These are phyloP conservation scores for Penicillium waksmanii DNA, from an alignment of 495 filamentous ascomycete species.

Conservation along the genomic window DNA sequence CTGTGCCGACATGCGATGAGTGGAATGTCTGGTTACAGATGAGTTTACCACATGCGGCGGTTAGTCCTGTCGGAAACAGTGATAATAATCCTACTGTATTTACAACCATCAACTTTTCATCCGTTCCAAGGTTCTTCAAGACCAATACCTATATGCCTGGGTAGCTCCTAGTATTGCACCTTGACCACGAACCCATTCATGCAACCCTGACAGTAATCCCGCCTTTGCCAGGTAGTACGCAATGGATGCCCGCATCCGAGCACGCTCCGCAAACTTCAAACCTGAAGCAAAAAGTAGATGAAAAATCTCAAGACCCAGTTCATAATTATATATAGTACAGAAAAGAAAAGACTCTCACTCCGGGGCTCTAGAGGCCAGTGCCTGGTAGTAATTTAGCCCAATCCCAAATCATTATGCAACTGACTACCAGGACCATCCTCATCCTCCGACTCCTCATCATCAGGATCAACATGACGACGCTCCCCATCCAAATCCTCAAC, in stretches of 20 bases:
- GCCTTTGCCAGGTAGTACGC: too few species aligned
- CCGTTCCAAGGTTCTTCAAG: too few species aligned
- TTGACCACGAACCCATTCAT: too few species aligned
- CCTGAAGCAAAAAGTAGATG: too few species aligned
- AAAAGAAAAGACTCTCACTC: neutral
- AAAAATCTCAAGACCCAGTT: too few species aligned
- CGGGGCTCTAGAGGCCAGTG: too few species aligned
- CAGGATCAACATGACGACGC: slow-evolving; percentile 40
- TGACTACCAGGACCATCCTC: slow-evolving; percentile 47
- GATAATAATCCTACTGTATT: neutral
- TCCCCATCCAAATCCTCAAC: slow-evolving; percentile 60
- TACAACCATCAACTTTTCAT: neutral
- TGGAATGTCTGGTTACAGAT: neutral
- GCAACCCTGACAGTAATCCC: too few species aligned
- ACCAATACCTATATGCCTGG: too few species aligned
- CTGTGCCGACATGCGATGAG: neutral
- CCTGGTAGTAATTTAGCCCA: slow-evolving; percentile 28
- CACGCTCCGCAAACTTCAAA: too few species aligned
- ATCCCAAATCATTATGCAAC: slow-evolving; percentile 45
- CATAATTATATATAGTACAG: slow-evolving; percentile 28
- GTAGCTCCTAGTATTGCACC: too few species aligned
- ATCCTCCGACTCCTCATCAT: slow-evolving; percentile 49
- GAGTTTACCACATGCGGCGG: too few species aligned
- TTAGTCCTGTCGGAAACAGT: neutral
- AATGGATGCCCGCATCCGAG: too few species aligned